Conservation (phyloP, 108 stramenopile genomes). For the Cyclotella kingstonii region DNA sequence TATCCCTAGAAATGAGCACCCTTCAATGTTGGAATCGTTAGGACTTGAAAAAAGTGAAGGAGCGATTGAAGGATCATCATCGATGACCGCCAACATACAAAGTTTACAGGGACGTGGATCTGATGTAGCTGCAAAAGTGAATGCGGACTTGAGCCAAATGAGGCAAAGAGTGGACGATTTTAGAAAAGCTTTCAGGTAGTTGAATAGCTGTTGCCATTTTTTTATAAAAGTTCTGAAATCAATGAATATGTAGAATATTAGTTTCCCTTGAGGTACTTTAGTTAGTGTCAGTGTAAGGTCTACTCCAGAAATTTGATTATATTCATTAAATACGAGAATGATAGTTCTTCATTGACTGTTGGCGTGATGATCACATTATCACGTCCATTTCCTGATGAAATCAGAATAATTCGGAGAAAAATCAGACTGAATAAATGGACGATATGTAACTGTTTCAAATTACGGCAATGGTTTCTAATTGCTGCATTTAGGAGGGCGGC, state of each 20-base stretch:
- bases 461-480: no score
- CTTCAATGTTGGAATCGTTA: constrained; percentile 78
- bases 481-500: no score
- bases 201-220: neutral
- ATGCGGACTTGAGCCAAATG: constrained; percentile 80
- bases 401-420: no score
- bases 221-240: neutral
- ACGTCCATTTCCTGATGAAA: no score
- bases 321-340: no score
- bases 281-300: no score
- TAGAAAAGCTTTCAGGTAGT: constrained; percentile 66
- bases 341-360: no score
- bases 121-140: constrained; percentile 69
- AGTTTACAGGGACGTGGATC: constrained; percentile 59
- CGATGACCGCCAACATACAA: constrained; percentile 74
- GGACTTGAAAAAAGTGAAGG: constrained; percentile 74
- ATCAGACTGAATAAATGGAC: no score
- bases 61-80: constrained; percentile 61
- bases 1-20: constrained; percentile 85
- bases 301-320: no score
- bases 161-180: constrained; percentile 79
- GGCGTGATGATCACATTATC: no score
- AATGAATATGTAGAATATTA: neutral
- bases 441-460: no score
- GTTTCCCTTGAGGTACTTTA: no score